Base-by-base conservation (phyloP, 257 asterid genomes). In the Gynochthodes officinalis region DNA sequence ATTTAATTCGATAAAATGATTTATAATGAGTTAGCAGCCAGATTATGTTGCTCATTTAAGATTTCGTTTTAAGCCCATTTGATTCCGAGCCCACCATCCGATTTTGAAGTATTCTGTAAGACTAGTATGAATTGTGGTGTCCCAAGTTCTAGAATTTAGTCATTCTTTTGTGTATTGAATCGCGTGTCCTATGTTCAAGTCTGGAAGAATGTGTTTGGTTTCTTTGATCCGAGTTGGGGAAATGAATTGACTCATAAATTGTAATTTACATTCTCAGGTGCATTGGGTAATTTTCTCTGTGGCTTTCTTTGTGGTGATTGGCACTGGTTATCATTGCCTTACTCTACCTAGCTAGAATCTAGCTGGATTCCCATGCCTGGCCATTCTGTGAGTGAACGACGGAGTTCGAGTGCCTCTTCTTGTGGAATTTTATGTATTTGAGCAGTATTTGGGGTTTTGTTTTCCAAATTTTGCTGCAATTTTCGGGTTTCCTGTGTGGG, bases 221-320 rank as follows among this genome's bases (percentile, higher is more conserved):
- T 42, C 46, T 15, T 30, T 42, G 40, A 61, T 32, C 57, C 43
- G 6, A 60, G 60, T 27, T 71, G 40, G 40, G 40, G 14, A 21
- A 44, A 66, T 60, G 43, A 64, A 53, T 13, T 67, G 18, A 64
- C 49, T 39, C 42, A n/a, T n/a, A 13, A 46, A 35, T 30, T 28
- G 7, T 9, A 54, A 37, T 21, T 39, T 32, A 27, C 42, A 55
- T 64, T 64, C 55, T 30, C 78, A 55, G 73, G 67, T 40, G 73
- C 52, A 18, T 53, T 32, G 10, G 23, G 48, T 35, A 64, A 42
- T 21, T 66, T 18, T 43, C 68, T 58, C 5, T 37, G n/a, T 30
- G 50, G 66, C 0, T 5, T 19, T 7, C 23, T 0, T 18, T 60
- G 66, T 60, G 66, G 43, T 60, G 66, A 32, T 60, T 60, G 46